Evolutionary conservation across 306 rosid genomes (phyloP).

Genomic region (Cicer arietinum): DNA sequence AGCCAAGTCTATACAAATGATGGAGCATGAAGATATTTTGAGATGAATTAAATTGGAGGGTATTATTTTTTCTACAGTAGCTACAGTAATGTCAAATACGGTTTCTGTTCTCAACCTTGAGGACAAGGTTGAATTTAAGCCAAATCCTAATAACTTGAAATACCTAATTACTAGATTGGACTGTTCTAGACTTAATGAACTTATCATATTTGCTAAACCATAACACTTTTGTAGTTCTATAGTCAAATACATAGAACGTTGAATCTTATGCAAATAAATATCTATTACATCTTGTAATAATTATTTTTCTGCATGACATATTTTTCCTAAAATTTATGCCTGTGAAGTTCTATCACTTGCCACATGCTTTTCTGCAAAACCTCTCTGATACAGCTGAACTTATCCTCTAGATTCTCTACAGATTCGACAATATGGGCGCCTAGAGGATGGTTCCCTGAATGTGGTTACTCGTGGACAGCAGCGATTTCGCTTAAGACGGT

Average conservation of each 20-base stretch:
- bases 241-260: neutral
- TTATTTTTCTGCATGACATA: constrained; percentile 3
- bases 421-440: constrained; percentile 82
- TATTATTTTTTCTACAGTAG: neutral
- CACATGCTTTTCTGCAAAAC: neutral
- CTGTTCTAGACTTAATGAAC: neutral
- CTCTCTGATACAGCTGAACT: constrained; percentile 10
- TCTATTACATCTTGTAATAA: neutral
- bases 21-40: neutral
- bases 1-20: neutral
- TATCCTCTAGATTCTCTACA: constrained; percentile 60
- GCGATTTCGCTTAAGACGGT: constrained; percentile 72
- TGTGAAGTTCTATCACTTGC: neutral
- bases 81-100: neutral
- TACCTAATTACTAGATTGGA: constrained; percentile 4
- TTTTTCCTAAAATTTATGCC: neutral
- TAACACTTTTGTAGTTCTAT: constrained; percentile 5
- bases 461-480: constrained; percentile 94
- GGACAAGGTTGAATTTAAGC: neutral
- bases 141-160: neutral
- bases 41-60: neutral
- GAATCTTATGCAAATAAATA: neutral
- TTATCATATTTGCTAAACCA: neutral
- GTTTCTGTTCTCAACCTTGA: neutral
- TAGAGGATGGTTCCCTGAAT: constrained; percentile 86